phyloP scores from a whole-genome alignment of 371 early-diverging fungal genomes.

The Parasitella parasitica region DNA sequence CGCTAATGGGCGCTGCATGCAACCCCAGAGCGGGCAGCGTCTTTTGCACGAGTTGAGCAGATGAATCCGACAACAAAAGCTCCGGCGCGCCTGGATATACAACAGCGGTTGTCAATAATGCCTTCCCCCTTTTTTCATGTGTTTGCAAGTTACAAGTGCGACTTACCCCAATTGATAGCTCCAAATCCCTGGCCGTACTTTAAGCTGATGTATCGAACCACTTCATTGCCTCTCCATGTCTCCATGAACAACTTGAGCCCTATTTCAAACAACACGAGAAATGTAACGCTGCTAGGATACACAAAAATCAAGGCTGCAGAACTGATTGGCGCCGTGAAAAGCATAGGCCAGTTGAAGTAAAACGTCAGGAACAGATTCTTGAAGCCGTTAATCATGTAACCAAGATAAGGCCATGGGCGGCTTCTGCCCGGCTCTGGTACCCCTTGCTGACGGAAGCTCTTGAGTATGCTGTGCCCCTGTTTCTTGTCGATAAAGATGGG shows the following conservation, averaged over 20 bases:
- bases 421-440: conserved; percentile 16
- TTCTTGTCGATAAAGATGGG: conserved; percentile 11
- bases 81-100: conserved; percentile 22
- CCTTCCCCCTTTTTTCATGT: no score
- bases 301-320: conserved; percentile 18
- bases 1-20: background rate
- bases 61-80: conserved; percentile 19
- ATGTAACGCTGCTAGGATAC: conserved; percentile 19
- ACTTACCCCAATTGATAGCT: conserved; percentile 41
- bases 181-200: conserved; percentile 34
- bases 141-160: no score
- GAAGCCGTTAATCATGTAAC: conserved; percentile 22
- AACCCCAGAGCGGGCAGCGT: conserved; percentile 25
- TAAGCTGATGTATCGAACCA: conserved; percentile 17
- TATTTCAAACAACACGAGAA: conserved; percentile 24
- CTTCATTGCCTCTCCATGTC: conserved; percentile 18
- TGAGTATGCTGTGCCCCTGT: background rate
- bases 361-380: conserved; percentile 26
- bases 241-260: conserved; percentile 30
- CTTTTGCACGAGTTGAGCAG: conserved; percentile 10
- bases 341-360: conserved; percentile 32
- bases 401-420: conserved; percentile 14
- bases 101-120: no score
- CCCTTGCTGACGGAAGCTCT: conserved; percentile 4
- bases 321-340: conserved; percentile 31